A percentile compares a stretch with the other conserved stretches of the same genome.
Evolutionary conservation across 2,329 filamentous ascomycete genomes (phyloP).

Genomic region (Zasmidium citrigriseum): DNA sequence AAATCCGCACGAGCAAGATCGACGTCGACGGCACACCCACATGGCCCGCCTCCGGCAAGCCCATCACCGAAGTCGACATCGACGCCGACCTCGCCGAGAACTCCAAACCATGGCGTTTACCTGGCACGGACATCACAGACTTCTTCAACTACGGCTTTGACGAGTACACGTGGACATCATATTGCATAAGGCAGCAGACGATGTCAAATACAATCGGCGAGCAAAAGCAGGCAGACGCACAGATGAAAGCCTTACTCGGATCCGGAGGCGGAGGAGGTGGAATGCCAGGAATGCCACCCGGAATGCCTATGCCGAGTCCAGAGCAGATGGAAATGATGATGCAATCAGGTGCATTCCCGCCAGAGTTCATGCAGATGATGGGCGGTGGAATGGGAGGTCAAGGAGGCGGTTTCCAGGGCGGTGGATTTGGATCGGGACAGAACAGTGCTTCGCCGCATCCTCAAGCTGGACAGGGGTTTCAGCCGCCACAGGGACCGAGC

Average conservation of each 20-base stretch:
- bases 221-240: conserved; percentile 71
- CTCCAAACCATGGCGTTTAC: conserved; percentile 92
- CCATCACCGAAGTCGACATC: conserved; percentile 61
- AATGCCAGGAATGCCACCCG: conserved; percentile 35
- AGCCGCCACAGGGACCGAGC: conserved; percentile 29
- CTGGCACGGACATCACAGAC: conserved; percentile 90
- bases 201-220: conserved; percentile 75
- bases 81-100: conserved; percentile 61
- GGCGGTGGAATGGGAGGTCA: conserved; percentile 22
- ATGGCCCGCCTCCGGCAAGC: conserved; percentile 69
- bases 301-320: conserved; percentile 50
- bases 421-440: conserved; percentile 21
- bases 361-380: conserved; percentile 21
- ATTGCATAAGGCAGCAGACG: conserved; percentile 83
- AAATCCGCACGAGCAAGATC: conserved; percentile 72
- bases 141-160: conserved; percentile 99
- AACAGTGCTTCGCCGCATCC: conserved; percentile 26
- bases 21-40: conserved; percentile 81
- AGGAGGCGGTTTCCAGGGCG: conserved; percentile 20
- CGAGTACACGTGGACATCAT: conserved; percentile 96
- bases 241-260: conserved; percentile 62
- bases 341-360: conserved; percentile 46
- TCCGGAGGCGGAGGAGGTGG: conserved; percentile 30
- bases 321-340: conserved; percentile 58
- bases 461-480: conserved; percentile 29